Conservation (phyloP, 2,329 filamentous ascomycete species). For the Aspergillus latus region DNA sequence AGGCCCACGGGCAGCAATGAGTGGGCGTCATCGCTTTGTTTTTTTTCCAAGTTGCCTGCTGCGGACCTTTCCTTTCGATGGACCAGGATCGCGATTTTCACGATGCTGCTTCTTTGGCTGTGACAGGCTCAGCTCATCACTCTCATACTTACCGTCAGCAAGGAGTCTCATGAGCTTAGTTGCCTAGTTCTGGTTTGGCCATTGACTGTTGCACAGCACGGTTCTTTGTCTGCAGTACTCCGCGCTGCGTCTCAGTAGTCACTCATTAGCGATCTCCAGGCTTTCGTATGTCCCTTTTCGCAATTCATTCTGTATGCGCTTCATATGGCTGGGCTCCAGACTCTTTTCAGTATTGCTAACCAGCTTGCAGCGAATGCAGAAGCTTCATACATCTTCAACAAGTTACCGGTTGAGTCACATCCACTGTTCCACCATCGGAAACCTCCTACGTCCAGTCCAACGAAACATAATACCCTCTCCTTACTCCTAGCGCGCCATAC, state of each 20-base stretch:
- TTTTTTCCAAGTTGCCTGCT: neutral
- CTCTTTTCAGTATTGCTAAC: neutral
- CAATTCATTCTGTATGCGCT: neutral
- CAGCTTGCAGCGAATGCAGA: neutral
- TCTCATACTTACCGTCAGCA: slow-evolving; percentile 2
- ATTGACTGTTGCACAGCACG: slow-evolving; percentile 6
- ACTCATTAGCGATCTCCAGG: neutral
- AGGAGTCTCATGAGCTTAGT: slow-evolving; percentile 7
- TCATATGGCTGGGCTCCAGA: neutral
- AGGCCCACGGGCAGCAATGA: slow-evolving; percentile 18
- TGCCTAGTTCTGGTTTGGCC: neutral
- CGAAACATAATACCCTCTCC: slow-evolving; percentile 7
- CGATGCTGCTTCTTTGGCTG: slow-evolving; percentile 17
- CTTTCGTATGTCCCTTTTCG: neutral
- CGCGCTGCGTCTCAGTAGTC: neutral
- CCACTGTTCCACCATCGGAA: slow-evolving; percentile 10
- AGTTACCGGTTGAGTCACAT: neutral
- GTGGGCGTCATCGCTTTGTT: slow-evolving; percentile 18
- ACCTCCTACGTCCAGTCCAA: slow-evolving; percentile 6
- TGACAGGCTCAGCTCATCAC: slow-evolving; percentile 17
- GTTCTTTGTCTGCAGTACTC: slow-evolving; percentile 4
- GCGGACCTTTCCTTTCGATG: slow-evolving; percentile 3
- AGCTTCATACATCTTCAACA: neutral
- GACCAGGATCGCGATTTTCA: slow-evolving; percentile 11
- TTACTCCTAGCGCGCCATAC: slow-evolving; percentile 2